Base-by-base conservation (phyloP, 257 asterid species). In the Fraxinus americana region DNA sequence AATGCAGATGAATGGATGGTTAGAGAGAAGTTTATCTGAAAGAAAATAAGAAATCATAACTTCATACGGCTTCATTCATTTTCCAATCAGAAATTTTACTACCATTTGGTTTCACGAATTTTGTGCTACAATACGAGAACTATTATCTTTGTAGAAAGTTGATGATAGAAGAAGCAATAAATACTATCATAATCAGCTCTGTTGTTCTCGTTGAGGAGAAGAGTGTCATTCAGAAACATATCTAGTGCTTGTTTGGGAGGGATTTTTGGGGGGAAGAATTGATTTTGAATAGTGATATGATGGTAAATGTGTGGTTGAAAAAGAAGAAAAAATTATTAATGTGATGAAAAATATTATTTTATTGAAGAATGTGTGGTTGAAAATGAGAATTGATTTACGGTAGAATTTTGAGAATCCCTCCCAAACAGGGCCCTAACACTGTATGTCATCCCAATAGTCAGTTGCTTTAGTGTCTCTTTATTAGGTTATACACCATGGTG, bases 101-200 rank as follows among this genome's bases (percentile, higher is more conserved):
- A 9, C 30, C 25, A 74, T 74, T 32, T 13, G 34, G 7, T 29
- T 38, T 71, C 71, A 59, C 12, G 52, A 19, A 70, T 41, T 78
- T 71, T 71, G 27, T 59, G 35, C 52, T 21, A 8, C 34, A 13
- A 17, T 38, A 38, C 6, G 19, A 61, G 70, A 10, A 4, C 29
- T 57, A 41, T 34, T 59, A 35, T 38, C 12, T 29, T 12, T 71
- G 34, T 63, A 61, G 72, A 74, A 63, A 78, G 30, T 14, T 63
- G 21, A 23, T 25, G 69, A 12, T 12, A 63, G 69, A 63, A 63
- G 35, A 63, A 63, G 25, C 1, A 63, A 27, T 63, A 63, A 25
- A 23, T 13, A 61, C 16, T 23, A 59, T 59, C 30, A 59, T 21
- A 48, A 48, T 48, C 57, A 3, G n/a, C 57, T 48, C 57, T 48